Base-by-base conservation (phyloP, 805 yeast genomes). In the Pichia occidentalis region DNA sequence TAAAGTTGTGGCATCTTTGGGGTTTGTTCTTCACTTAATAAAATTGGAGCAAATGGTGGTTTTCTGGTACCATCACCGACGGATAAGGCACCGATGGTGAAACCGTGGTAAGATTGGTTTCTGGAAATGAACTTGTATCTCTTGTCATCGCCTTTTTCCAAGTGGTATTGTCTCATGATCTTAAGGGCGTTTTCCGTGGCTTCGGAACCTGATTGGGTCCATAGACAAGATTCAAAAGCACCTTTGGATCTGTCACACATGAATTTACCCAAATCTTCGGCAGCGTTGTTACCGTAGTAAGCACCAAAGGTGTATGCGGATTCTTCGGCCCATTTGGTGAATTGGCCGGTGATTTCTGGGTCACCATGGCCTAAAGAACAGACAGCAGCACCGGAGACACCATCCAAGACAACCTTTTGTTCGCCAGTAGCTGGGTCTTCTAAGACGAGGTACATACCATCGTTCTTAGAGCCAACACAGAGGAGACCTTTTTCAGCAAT, bases 121-220 rank as follows among this genome's bases (percentile, higher is more conserved):
- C 77, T 62, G 4, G 71, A 60, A 61, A 56, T 65, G 32, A 65
- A 58, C 36, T 69, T 64, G 40, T 49, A 48, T 47, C 71, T 64
- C 26, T 60, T 53, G 9, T 59, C 53, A 42, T 65, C 66, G 29
- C 68, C 67, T 23, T 54, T 61, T 50, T 70, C 75, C 27, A 61
- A 49, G 40, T 57, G 64, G 46, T 69, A 68, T 53, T 69, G 74
- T 46, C 63, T 56, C 26, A 83, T 81, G 50, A 82, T 77, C 54
- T 82, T 81, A 47, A 81, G 55, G 2, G 87, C 87, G 24, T 85
- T 85, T 56, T 81, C 90, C 50, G 80, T 82, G 29, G 88, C 84
- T 57, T 81, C 90, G 16, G 87, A 70, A 39, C 94, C 94, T 2
- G 84, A 73, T 52, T 77, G 77, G 42, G 76, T 70, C 42, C 83